Percentiles rank a stretch among this genome's conserved stretches.
These are phyloP conservation scores for Exophiala sp. DNA, from an alignment of 2,329 filamentous ascomycete species.

Conservation along the genomic window DNA sequence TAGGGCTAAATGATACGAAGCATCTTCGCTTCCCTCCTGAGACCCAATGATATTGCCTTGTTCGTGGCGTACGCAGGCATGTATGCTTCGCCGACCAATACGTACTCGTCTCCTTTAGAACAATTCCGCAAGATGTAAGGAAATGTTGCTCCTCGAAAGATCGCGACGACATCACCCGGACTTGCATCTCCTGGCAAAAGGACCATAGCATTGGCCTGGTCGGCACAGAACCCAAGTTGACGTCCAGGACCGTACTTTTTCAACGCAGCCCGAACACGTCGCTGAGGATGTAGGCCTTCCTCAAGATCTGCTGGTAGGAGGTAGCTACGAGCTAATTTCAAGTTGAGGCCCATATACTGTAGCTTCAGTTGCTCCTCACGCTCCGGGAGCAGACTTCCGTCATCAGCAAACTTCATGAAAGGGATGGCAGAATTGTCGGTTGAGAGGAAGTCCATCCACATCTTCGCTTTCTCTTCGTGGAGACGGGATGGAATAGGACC, in stretches of 20 bases:
- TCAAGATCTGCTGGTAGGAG: conserved; percentile 1
- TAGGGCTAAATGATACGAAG: not conserved
- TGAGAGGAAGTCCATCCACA: conserved; percentile 9
- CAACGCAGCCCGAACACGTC: conserved; percentile 3
- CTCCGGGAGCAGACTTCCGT: conserved; percentile 6
- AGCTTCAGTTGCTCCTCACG: conserved; percentile 6
- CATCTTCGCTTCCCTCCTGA: not conserved
- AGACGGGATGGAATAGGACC: not conserved
- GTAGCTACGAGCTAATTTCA: conserved; percentile 8
- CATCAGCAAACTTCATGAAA: not conserved
- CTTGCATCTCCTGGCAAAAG: conserved; percentile 2
- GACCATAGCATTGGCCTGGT: not conserved
- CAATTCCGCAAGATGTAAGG: conserved; percentile 5
- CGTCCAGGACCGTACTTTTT: conserved; percentile 3
- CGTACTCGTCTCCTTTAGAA: not conserved
- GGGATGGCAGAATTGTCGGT: conserved; percentile 2
- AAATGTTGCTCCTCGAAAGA: conserved; percentile 6
- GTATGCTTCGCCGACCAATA: conserved; percentile 3
- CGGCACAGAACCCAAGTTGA: not conserved
- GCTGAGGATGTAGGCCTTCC: not conserved
- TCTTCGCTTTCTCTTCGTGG: not conserved
- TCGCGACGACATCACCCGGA: not conserved
- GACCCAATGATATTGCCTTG: not conserved
- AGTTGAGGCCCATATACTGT: conserved; percentile 8
- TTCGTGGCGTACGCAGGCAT: not conserved